These are phyloP conservation scores for Cnidoscolus chayamansa DNA, from an alignment of 441 rosid species.

Conservation along the genomic window DNA sequence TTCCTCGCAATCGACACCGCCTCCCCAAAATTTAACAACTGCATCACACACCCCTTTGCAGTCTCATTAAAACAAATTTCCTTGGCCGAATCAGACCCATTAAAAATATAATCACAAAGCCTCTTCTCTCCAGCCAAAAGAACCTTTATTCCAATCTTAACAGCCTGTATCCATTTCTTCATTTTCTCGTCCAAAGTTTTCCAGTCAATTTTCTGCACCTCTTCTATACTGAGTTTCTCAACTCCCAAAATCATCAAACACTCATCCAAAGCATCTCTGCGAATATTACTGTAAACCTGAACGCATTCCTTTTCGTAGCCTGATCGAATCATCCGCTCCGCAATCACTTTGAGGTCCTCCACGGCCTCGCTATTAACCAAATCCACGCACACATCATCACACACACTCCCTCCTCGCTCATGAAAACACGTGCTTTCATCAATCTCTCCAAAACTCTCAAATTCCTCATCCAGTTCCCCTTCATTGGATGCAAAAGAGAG, in stretches of 20 bases:
- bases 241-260: constrained; percentile 70
- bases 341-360: constrained; percentile 69
- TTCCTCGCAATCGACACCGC: constrained; percentile 77
- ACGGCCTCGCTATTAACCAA: constrained; percentile 64
- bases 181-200: constrained; percentile 87
- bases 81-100: constrained; percentile 44
- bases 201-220: constrained; percentile 92
- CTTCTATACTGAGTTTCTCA: constrained; percentile 92
- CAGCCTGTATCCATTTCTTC: constrained; percentile 94
- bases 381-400: constrained; percentile 70
- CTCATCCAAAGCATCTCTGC: constrained; percentile 85
- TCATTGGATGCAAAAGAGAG: constrained; percentile 50
- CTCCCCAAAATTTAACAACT: constrained; percentile 83
- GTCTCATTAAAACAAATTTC: constrained; percentile 84
- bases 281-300: constrained; percentile 70
- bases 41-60: constrained; percentile 77
- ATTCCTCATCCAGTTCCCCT: constrained; percentile 60
- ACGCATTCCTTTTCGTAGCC: constrained; percentile 90
- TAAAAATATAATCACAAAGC: constrained; percentile 79
- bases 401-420: constrained; percentile 79
- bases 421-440: constrained; percentile 63
- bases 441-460: constrained; percentile 65
- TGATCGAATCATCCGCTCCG: constrained; percentile 77
- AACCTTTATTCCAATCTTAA: constrained; percentile 65
- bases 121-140: constrained; percentile 75